Evolutionary conservation across 768 basidiomycete species (phyloP).

Genomic region (Suillus sp.): DNA sequence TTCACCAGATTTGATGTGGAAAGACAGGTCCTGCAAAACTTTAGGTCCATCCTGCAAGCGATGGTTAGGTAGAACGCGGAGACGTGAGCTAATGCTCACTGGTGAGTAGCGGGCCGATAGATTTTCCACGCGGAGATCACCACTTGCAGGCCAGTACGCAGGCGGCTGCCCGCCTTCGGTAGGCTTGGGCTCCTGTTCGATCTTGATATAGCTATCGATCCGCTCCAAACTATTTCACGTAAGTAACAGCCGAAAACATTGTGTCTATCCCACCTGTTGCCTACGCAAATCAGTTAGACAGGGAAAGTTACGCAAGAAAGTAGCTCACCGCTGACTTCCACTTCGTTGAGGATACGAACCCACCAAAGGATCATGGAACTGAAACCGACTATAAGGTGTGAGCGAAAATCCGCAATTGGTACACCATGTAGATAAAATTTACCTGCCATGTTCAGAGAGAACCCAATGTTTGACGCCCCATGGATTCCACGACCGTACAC

Average conservation of each 20-base stretch:
- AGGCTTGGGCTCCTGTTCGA: constrained; percentile 54
- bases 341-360: constrained; percentile 46
- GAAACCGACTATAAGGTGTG: constrained; percentile 46
- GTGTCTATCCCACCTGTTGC: constrained; percentile 16
- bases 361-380: constrained; percentile 55
- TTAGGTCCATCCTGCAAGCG: constrained; percentile 48
- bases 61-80: background rate
- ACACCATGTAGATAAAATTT: background rate
- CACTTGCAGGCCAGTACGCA: constrained; percentile 65
- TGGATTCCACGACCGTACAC: constrained; percentile 46
- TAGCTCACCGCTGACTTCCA: constrained; percentile 45
- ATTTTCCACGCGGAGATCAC: constrained; percentile 52
- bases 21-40: constrained; percentile 55
- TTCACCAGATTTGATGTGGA: constrained; percentile 56
- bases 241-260: background rate
- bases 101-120: constrained; percentile 51
- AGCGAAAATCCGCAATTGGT: background rate
- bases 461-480: constrained; percentile 42
- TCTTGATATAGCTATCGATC: constrained; percentile 55
- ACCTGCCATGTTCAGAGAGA: constrained; percentile 46
- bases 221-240: constrained; percentile 43
- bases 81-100: constrained; percentile 21
- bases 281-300: constrained; percentile 8
- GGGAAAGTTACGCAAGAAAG: background rate
- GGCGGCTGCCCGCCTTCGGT: constrained; percentile 50